Conservation (phyloP, 208 protist species). For the Angomonas desouzai region DNA sequence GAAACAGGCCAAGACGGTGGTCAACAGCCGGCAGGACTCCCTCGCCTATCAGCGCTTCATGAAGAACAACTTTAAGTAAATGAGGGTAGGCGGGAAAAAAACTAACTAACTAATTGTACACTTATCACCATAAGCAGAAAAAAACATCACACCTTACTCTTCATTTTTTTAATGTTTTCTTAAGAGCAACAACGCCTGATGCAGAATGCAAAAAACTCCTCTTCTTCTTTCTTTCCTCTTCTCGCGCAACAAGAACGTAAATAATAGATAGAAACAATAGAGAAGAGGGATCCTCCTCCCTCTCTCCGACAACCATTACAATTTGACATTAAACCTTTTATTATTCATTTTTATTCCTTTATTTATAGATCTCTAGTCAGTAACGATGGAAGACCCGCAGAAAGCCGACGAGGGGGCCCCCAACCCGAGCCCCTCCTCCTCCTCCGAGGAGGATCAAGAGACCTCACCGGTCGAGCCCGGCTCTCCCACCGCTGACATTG, state of each 20-base stretch:
- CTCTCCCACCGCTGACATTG: conserved; percentile 31
- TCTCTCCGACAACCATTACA: too few relatives aligned
- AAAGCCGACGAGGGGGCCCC: not conserved
- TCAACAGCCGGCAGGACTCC: conserved; percentile 37
- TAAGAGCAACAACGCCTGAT: too few relatives aligned
- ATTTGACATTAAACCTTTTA: too few relatives aligned
- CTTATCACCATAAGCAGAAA: not conserved
- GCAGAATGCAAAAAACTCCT: too few relatives aligned
- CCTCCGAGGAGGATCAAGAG: not conserved
- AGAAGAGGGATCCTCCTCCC: too few relatives aligned
- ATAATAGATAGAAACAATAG: too few relatives aligned
- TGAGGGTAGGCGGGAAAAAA: too few relatives aligned
- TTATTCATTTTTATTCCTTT: too few relatives aligned
- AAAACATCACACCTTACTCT: not conserved
- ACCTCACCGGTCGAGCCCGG: conserved; percentile 17
- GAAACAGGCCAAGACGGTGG: conserved; percentile 22
- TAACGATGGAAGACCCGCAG: not conserved
- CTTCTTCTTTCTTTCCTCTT: too few relatives aligned
- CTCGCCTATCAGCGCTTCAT: conserved; percentile 38
- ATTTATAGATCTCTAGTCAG: too few relatives aligned
- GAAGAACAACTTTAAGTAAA: conserved; percentile 9
- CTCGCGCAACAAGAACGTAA: too few relatives aligned
- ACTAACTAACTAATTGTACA: not conserved
- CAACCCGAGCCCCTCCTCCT: not conserved
- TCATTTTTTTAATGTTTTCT: too few relatives aligned